These are phyloP conservation scores for Seiridium cupressi DNA, from an alignment of 2,329 filamentous ascomycete species.

Conservation along the genomic window DNA sequence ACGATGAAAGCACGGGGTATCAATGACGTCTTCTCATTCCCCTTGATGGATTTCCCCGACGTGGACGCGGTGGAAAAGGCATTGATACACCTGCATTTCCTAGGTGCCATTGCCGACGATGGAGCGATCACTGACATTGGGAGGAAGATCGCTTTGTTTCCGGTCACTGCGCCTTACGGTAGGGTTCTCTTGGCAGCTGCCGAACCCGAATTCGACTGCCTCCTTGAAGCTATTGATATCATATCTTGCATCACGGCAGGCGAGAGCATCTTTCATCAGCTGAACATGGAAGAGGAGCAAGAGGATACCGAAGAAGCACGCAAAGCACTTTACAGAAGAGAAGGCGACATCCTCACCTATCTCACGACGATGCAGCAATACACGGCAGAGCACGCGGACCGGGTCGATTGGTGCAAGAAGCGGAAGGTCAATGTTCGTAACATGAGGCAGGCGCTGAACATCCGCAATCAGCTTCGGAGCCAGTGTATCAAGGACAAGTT, in stretches of 20 bases:
- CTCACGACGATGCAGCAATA: conserved; percentile 63
- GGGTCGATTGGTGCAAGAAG: conserved; percentile 56
- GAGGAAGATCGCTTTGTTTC: conserved; percentile 75
- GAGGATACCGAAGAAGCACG: conserved; percentile 53
- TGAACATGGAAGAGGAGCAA: conserved; percentile 55
- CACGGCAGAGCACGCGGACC: conserved; percentile 52
- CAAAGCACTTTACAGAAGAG: conserved; percentile 57
- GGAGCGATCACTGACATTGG: conserved; percentile 75
- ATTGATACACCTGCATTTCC: conserved; percentile 73
- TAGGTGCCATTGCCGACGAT: conserved; percentile 71
- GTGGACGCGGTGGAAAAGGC: conserved; percentile 78
- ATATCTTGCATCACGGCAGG: conserved; percentile 64
- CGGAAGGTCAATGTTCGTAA: conserved; percentile 57
- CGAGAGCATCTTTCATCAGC: conserved; percentile 60
- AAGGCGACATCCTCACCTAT: conserved; percentile 65
- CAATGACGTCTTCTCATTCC: conserved; percentile 76
- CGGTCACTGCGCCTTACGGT: conserved; percentile 77
- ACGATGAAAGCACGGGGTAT: conserved; percentile 94
- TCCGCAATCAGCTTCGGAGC: conserved; percentile 59
- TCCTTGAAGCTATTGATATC: conserved; percentile 83
- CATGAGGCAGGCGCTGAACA: conserved; percentile 62
- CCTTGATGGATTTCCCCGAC: conserved; percentile 79
- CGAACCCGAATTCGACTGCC: conserved; percentile 66
- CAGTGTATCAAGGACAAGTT: conserved; percentile 54
- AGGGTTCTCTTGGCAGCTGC: conserved; percentile 81